Conservation (phyloP, 257 asterid species). For the Solanum etuberosum region DNA sequence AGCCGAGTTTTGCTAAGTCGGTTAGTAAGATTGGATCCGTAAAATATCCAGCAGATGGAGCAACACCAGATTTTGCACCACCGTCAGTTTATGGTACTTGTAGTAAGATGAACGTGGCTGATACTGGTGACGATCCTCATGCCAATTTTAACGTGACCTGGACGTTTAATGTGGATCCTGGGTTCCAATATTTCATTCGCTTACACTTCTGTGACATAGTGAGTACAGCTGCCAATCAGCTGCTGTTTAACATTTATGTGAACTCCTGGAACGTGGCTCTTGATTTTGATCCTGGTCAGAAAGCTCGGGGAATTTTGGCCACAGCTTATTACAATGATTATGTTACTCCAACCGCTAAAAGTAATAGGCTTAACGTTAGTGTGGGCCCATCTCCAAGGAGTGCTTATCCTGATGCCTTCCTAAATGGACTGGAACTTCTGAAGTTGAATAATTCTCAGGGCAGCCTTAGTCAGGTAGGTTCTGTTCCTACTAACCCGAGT, state of each 20-base stretch:
- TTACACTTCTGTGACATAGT: constrained; percentile 80
- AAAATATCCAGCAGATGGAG: constrained; percentile 41
- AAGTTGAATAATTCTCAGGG: constrained; percentile 51
- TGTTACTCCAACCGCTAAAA: constrained; percentile 30
- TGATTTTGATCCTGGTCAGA: constrained; percentile 37
- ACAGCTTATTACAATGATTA: constrained; percentile 49
- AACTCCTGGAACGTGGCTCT: constrained; percentile 25
- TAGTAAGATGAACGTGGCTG: constrained; percentile 25
- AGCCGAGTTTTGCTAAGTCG: constrained; percentile 13
- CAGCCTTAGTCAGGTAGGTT: constrained; percentile 40
- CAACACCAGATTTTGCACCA: constrained; percentile 49
- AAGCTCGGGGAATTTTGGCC: constrained; percentile 19
- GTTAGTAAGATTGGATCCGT: constrained; percentile 30
- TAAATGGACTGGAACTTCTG: constrained; percentile 73
- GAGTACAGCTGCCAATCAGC: constrained; percentile 33
- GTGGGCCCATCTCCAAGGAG: constrained; percentile 49
- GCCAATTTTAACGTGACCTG: constrained; percentile 62
- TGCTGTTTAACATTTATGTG: constrained; percentile 45
- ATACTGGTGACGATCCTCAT: constrained; percentile 21
- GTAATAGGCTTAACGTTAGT: constrained; percentile 31
- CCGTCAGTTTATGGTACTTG: constrained; percentile 71
- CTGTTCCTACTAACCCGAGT: constrained; percentile 18
- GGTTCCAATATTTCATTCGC: constrained; percentile 51
- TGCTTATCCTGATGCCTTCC: constrained; percentile 39
- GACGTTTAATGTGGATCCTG: constrained; percentile 44